Conservation (phyloP, 495 filamentous ascomycete species). For the Tetracladium setigerum region DNA sequence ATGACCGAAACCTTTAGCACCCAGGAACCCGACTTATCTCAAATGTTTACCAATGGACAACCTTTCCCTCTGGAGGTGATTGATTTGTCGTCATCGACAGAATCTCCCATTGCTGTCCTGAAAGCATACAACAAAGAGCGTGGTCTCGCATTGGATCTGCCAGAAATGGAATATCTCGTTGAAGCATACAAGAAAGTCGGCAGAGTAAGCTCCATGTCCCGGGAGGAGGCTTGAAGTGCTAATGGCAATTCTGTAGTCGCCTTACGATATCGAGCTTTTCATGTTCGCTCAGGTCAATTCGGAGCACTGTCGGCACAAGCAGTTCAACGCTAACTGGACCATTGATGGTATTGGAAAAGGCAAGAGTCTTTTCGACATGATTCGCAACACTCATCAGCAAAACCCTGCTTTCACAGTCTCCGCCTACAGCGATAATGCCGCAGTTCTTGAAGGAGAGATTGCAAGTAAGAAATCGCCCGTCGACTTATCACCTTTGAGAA, state of each 20-base stretch:
- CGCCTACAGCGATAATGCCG: constrained; percentile 96
- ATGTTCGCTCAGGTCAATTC: constrained; percentile 98
- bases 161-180: constrained; percentile 90
- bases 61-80: constrained; percentile 66
- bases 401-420: constrained; percentile 77
- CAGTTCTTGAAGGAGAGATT: constrained; percentile 72
- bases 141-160: constrained; percentile 78
- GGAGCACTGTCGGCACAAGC: constrained; percentile 67
- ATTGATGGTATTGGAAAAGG: constrained; percentile 81
- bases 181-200: constrained; percentile 71
- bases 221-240: too few relatives aligned
- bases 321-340: constrained; percentile 97
- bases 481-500: too few relatives aligned
- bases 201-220: constrained; percentile 18
- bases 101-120: constrained; percentile 60
- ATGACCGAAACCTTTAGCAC: constrained; percentile 81
- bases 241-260: constrained; percentile 24
- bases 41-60: constrained; percentile 72
- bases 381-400: constrained; percentile 80
- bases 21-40: constrained; percentile 54
- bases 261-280: constrained; percentile 87
- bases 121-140: constrained; percentile 73
- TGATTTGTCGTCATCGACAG: constrained; percentile 53
- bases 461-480: constrained; percentile 31
- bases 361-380: constrained; percentile 85